Base-by-base conservation (phyloP, 495 filamentous ascomycete species). In the Massariosphaeria phaeospora region DNA sequence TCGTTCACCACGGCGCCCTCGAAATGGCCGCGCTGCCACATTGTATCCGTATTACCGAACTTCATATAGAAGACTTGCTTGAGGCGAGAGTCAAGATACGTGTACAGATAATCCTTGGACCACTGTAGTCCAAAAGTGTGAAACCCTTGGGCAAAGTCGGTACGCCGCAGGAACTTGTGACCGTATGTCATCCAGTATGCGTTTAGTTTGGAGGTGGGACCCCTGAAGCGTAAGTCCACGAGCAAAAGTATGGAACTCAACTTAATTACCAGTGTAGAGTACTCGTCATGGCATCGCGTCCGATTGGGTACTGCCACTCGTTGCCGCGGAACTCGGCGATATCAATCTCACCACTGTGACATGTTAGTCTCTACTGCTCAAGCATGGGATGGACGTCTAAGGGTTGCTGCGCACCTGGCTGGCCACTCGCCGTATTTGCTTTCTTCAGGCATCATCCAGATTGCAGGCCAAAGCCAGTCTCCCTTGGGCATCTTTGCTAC, bases 391-490 rank as follows among this genome's bases (percentile, higher is more conserved):
- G n/a, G n/a, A n/a, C n/a, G n/a, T n/a, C n/a, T n/a, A n/a, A n/a
- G n/a, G n/a, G n/a, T n/a, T n/a, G n/a, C n/a, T n/a, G n/a, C n/a
- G n/a, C n/a, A n/a, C n/a, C 35, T 39, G 15, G 87, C 88, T 29
- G 84, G 70, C 70, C 69, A 73, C 2, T 34, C 50, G 25, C 70
- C 70, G 47, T 73, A 73, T 3, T 59, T 61, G 30, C 29, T 43
- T 26, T 62, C 52, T 52, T 69, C 59, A 5, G 70, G 69, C 70
- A 73, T 71, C 71, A 73, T 72, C 66, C 62, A 73, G 21, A 73
- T 72, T 1, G 71, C 70, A 8, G 71, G 70, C 70, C 70, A 72
- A 0, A 73, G 50, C 71, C 71, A 73, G 54, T 71, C 66, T 12
- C 70, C 71, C 18, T 54, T 31, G 1, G 70, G 70, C 33, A 73